Conservation (phyloP, 495 filamentous ascomycete genomes). For the Emericellopsis terricola region DNA sequence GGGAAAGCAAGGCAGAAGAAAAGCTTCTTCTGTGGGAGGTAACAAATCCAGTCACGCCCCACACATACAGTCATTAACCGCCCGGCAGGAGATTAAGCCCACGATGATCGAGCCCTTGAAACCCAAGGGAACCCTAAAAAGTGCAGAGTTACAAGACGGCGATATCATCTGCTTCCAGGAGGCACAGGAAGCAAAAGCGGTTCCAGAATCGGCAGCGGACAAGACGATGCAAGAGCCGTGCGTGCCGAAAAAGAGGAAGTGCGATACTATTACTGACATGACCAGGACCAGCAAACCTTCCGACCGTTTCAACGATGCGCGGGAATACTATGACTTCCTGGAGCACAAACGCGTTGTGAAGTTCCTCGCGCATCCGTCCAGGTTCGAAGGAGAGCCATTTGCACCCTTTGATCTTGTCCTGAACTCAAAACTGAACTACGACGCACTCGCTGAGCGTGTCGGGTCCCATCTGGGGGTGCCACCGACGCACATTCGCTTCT, state of each 20-base stretch:
- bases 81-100: conserved; percentile 73
- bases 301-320: conserved; percentile 43
- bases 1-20: conserved; percentile 43
- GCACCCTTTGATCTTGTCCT: conserved; percentile 51
- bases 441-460: conserved; percentile 73
- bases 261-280: conserved; percentile 7
- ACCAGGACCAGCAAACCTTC: conserved; percentile 7
- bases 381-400: conserved; percentile 26
- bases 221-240: conserved; percentile 11
- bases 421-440: conserved; percentile 78
- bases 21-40: conserved; percentile 61
- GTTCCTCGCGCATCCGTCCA: conserved; percentile 40
- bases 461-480: conserved; percentile 62
- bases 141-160: conserved; percentile 90
- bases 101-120: conserved; percentile 94
- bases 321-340: conserved; percentile 83
- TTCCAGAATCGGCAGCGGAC: conserved; percentile 7
- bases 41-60: conserved; percentile 1
- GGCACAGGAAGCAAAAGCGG: conserved; percentile 26
- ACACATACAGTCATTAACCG: conserved; percentile 4
- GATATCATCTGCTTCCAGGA: conserved; percentile 93
- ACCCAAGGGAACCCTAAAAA: conserved; percentile 67
- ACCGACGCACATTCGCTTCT: conserved; percentile 78
- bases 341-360: conserved; percentile 59
- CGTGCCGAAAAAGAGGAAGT: conserved; percentile 1